Evolutionary conservation across 805 yeast species (phyloP), one percentile per base, ranked within the genome.

Genomic region (Wickerhamiella allomyrinae): DNA sequence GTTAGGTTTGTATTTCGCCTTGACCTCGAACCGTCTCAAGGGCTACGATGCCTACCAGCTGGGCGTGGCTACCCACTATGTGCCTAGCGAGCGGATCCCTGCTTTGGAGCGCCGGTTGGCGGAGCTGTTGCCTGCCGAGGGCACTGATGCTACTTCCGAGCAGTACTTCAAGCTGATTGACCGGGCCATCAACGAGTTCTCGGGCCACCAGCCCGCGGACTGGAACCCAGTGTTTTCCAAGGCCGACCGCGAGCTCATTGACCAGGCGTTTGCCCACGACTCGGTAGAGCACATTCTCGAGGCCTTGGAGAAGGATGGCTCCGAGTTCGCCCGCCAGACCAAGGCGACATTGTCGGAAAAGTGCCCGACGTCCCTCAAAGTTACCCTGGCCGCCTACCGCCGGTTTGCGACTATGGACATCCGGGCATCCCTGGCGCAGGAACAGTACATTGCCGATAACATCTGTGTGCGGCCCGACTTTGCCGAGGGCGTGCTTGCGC

Each of bases 21-120:
- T 87, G 51, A 87, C 97, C 1, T 94, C 95, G 38, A 81, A 79
- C 47, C 70, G 78, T 17, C 62, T 91, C 45, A 59, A 65, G 43
- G 96, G 96, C 13, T 65, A 70, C 49, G 97, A 89, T 56, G 77
- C 80, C n/a, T 78, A 84, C 55, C 59, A 78, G 49, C 70, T 79
- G 7, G 97, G 97, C 24, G 71, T 80, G 49, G 94, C 95, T 33
- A 85, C 97, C 11, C 98, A 91, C 59, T 91, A 76, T 56, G 79
- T 89, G 22, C 77, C 84, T 14, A 67, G 79, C 25, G 73, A 69
- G 46, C 73, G 79, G 49, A 57, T 86, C 39, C 69, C 68, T 1
- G 77, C 73, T 20, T 69, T 89, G 51, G 70, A 73, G 47, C 68
- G 67, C 40, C 74, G 94, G 49, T 68, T 89, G 46, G 69, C 80